These are phyloP conservation scores for Boletus sensibilis DNA, from an alignment of 768 basidiomycete genomes.

Conservation along the genomic window DNA sequence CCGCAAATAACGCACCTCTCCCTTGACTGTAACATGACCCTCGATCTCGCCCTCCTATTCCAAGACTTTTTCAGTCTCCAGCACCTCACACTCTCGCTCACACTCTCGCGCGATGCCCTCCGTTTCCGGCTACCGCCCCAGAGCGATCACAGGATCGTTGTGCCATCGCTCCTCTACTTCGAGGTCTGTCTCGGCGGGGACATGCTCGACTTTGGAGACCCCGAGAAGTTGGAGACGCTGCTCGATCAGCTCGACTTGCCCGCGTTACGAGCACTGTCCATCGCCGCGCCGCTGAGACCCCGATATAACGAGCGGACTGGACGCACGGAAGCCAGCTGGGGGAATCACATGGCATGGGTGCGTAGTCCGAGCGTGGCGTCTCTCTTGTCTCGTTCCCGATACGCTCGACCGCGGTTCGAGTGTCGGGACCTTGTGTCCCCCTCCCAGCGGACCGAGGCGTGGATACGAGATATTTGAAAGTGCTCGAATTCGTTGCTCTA, in stretches of 20 bases:
- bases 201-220: slow-evolving; percentile 21
- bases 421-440: slow-evolving; percentile 1
- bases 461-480: neutral
- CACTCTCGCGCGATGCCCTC: slow-evolving; percentile 7
- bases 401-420: slow-evolving; percentile 2
- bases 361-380: slow-evolving; percentile 9
- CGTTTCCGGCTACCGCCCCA: slow-evolving; percentile 11
- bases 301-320: neutral
- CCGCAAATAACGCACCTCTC: slow-evolving; percentile 25
- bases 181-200: slow-evolving; percentile 24
- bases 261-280: slow-evolving; percentile 12
- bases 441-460: neutral
- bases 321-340: neutral
- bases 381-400: slow-evolving; percentile 16
- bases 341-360: slow-evolving; percentile 15
- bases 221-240: slow-evolving; percentile 13
- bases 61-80: slow-evolving; percentile 18
- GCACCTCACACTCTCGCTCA: slow-evolving; percentile 16
- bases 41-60: slow-evolving; percentile 21
- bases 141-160: neutral
- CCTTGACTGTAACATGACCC: slow-evolving; percentile 17
- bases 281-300: slow-evolving; percentile 7
- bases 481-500: neutral
- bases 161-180: slow-evolving; percentile 9
- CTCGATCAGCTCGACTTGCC: slow-evolving; percentile 26